Percentiles rank a stretch among this genome's conserved stretches.
Evolutionary conservation across 306 rosid genomes (phyloP).

Genomic region (Canavalia ensiformis): DNA sequence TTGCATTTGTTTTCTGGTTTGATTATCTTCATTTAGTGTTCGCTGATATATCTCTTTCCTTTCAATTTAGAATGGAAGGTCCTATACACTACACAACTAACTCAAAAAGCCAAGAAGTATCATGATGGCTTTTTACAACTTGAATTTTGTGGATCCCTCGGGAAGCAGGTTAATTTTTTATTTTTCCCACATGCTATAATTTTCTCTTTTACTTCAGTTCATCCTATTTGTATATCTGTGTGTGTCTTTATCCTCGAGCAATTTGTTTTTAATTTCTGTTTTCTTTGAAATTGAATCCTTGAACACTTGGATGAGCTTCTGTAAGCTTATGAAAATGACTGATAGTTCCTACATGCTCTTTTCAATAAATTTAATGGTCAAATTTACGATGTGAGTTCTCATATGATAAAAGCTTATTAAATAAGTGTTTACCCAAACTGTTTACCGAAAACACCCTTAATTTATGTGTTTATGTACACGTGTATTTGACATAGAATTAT

Average conservation of each 20-base stretch:
- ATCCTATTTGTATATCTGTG: neutral
- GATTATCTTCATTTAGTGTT: slow-evolving; percentile 37
- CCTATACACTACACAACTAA: slow-evolving; percentile 70
- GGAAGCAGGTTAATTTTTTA: slow-evolving; percentile 68
- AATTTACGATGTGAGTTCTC: neutral
- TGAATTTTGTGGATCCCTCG: slow-evolving; percentile 60
- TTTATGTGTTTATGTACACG: neutral
- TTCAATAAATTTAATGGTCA: neutral
- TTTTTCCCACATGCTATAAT: slow-evolving; percentile 9
- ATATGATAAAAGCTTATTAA: neutral
- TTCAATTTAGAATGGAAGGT: slow-evolving; percentile 73
- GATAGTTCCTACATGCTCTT: neutral
- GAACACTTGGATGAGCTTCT: neutral
- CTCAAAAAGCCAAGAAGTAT: slow-evolving; percentile 75
- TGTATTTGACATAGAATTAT: slow-evolving; percentile 8
- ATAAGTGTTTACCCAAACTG: neutral
- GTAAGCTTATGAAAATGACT: neutral
- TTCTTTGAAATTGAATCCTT: slow-evolving; percentile 33
- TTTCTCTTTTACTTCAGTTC: slow-evolving; percentile 21
- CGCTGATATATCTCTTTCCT: slow-evolving; percentile 36
- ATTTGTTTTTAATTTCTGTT: slow-evolving; percentile 39
- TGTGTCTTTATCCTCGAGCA: slow-evolving; percentile 4
- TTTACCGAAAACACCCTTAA: neutral
- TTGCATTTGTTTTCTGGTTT: slow-evolving; percentile 40
- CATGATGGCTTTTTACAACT: slow-evolving; percentile 76